Conservation (phyloP, 345 rosid genomes). For the Bretschneidera sinensis region DNA sequence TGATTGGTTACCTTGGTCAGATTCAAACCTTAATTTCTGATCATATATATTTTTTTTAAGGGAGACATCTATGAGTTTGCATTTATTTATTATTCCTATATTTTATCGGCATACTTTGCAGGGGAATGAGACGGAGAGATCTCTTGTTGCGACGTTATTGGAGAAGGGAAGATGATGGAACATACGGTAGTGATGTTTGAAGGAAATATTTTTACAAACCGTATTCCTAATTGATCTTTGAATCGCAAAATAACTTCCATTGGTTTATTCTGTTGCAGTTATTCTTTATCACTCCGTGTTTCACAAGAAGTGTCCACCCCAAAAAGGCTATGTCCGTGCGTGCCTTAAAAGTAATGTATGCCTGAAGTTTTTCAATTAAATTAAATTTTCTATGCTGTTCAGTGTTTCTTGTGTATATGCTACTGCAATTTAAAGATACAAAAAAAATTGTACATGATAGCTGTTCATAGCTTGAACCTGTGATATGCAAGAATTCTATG, state of each 20-base stretch:
- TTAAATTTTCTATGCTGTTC: slow-evolving; percentile 2
- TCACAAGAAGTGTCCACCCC: slow-evolving; percentile 84
- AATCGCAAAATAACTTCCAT: slow-evolving; percentile 20
- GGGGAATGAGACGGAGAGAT: slow-evolving; percentile 90
- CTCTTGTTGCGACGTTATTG: slow-evolving; percentile 80
- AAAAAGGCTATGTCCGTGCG: slow-evolving; percentile 78
- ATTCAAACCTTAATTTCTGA: slow-evolving; percentile 12
- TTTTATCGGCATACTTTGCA: slow-evolving; percentile 23
- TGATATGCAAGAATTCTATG: no score
- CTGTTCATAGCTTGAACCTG: no score
- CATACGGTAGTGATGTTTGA: slow-evolving; percentile 56
- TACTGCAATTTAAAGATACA: no score
- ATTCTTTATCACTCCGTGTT: slow-evolving; percentile 89
- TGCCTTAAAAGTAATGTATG: slow-evolving; percentile 98
- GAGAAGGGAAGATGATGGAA: slow-evolving; percentile 98
- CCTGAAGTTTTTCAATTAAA: slow-evolving; percentile 32
- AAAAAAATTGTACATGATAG: no score
- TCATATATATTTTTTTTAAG: no score
- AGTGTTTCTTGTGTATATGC: no score
- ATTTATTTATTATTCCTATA: slow-evolving; percentile 17
- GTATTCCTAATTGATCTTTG: slow-evolving; percentile 7
- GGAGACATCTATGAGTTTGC: no score
- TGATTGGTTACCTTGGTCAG: slow-evolving; percentile 89
- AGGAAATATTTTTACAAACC: slow-evolving; percentile 12
- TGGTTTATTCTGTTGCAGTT: slow-evolving; percentile 44